Percentiles rank a stretch among this genome's conserved stretches.
These are phyloP conservation scores for Asterophora parasitica DNA, from an alignment of 768 basidiomycete species.

Conservation along the genomic window DNA sequence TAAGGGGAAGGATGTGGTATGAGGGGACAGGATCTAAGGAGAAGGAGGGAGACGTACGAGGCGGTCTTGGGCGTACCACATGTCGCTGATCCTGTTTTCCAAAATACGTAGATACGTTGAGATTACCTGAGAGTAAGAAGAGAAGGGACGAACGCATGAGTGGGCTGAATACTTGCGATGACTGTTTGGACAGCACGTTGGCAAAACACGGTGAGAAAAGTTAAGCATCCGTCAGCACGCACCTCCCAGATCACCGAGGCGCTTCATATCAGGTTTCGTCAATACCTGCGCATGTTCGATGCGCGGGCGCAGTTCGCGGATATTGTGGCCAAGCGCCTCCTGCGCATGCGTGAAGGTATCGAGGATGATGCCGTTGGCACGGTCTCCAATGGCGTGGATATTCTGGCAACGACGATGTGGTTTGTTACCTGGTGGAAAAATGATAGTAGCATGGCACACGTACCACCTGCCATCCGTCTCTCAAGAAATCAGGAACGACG, in stretches of 20 bases:
- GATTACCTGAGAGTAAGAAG: background rate
- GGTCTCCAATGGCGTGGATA: constrained; percentile 66
- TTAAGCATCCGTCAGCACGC: background rate
- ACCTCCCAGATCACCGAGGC: constrained; percentile 60
- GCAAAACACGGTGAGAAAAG: background rate
- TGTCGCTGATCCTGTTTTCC: constrained; percentile 47
- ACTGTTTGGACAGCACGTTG: constrained; percentile 30
- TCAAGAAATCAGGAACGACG: constrained; percentile 49
- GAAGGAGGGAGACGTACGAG: constrained; percentile 34
- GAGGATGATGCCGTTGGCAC: constrained; percentile 66
- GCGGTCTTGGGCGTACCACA: constrained; percentile 69
- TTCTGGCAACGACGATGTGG: constrained; percentile 39
- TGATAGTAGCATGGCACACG: constrained; percentile 18
- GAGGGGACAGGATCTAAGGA: constrained; percentile 38
- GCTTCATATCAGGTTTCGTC: constrained; percentile 49
- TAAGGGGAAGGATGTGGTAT: constrained; percentile 17
- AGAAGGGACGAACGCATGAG: constrained; percentile 49
- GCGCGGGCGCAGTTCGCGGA: constrained; percentile 51
- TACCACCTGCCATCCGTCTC: constrained; percentile 72
- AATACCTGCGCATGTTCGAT: constrained; percentile 78
- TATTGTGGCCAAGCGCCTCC: constrained; percentile 31
- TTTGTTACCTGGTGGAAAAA: too few species aligned
- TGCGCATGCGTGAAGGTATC: constrained; percentile 60
- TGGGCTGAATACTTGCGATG: constrained; percentile 75
- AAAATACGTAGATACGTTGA: too few species aligned